These are phyloP conservation scores for Solanum pimpinellifolium DNA, from an alignment of 257 asterid species.

Conservation along the genomic window DNA sequence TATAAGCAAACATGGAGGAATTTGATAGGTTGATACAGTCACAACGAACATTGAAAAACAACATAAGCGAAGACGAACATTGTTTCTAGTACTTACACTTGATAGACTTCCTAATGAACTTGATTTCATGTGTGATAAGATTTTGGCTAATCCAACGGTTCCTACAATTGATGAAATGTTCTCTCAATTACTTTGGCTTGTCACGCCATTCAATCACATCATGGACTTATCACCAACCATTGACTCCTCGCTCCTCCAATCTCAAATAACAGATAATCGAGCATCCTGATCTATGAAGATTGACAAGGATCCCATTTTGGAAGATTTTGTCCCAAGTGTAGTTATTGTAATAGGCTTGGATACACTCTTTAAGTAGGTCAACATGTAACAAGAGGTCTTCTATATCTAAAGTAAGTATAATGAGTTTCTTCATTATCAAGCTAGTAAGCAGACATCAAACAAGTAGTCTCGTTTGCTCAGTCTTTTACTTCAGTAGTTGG, in stretches of 20 bases:
- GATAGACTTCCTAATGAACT: neutral
- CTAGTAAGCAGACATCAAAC: neutral
- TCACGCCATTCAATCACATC: neutral
- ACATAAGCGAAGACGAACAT: neutral
- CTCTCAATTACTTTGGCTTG: neutral
- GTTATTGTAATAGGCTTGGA: neutral
- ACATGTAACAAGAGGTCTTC: neutral
- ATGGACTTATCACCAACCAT: neutral
- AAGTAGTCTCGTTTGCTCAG: neutral
- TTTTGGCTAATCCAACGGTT: neutral
- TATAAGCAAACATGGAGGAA: neutral
- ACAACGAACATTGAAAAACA: neutral
- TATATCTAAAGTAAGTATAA: neutral
- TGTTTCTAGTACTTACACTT: neutral
- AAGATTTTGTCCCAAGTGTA: neutral
- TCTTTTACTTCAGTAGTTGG: neutral
- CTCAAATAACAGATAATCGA: neutral
- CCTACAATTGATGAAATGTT: neutral
- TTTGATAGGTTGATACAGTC: neutral
- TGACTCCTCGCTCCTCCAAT: neutral
- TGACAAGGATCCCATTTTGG: neutral
- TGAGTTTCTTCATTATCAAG: neutral
- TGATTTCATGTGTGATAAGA: neutral
- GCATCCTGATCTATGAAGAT: neutral
- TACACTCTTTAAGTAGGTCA: neutral